Conservation (phyloP, 164 flowering plant genomes). For the Pachysandra terminalis region DNA sequence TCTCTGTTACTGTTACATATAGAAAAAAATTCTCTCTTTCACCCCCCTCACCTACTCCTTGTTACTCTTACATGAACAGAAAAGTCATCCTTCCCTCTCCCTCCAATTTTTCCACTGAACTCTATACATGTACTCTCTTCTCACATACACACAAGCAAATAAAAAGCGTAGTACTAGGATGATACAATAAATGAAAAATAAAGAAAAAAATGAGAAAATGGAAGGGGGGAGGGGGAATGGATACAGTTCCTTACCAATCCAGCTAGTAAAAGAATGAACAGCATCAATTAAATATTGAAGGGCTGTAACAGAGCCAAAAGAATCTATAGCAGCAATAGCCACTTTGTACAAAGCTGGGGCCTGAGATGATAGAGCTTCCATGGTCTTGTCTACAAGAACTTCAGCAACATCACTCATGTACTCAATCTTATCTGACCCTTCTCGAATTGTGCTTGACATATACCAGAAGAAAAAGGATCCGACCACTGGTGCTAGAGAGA, state of each 20-base stretch:
- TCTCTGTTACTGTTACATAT: too few relatives aligned
- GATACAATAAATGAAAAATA: too few relatives aligned
- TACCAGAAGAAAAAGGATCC: constrained; percentile 31
- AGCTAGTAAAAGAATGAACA: constrained; percentile 60
- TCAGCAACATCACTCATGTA: constrained; percentile 48
- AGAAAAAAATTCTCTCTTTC: too few relatives aligned
- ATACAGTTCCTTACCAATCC: constrained; percentile 61
- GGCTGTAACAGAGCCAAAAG: constrained; percentile 47
- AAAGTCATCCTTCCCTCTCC: too few relatives aligned
- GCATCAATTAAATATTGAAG: constrained; percentile 64
- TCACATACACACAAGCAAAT: too few relatives aligned
- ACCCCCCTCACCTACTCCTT: too few relatives aligned
- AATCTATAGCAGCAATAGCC: constrained; percentile 75
- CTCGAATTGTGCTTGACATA: constrained; percentile 56
- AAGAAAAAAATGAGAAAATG: too few relatives aligned
- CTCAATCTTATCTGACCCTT: constrained; percentile 45
- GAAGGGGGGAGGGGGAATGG: too few relatives aligned
- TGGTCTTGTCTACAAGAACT: constrained; percentile 42
- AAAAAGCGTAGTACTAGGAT: too few relatives aligned
- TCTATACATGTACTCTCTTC: too few relatives aligned
- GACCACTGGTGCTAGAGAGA: constrained; percentile 8
- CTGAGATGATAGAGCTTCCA: constrained; percentile 41
- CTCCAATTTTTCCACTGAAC: too few relatives aligned
- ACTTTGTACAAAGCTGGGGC: constrained; percentile 65
- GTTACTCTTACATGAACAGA: too few relatives aligned